Base-by-base conservation (phyloP, 768 basidiomycete species). In the Russula olivacea region DNA sequence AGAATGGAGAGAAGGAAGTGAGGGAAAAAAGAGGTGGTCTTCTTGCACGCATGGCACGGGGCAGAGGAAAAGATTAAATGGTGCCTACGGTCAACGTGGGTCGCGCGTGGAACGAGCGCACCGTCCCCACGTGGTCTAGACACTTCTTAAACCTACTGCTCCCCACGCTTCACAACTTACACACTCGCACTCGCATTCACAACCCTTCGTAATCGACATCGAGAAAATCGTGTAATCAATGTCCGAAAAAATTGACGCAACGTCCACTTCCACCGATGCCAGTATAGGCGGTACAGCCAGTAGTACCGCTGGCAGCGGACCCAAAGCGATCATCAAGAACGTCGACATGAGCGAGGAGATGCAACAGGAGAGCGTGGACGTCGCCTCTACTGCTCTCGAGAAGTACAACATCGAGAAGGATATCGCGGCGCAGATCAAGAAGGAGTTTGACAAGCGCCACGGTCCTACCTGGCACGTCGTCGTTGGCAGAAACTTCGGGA, bases 381-480 rank as follows among this genome's bases (percentile, higher is more conserved):
- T 95, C 71, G 86, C 93, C 43, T 83, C 83, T 19, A 80, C 85
- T 25, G 91, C 94, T 1, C 82, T 98, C 74, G 89, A 94, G 70
- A 90, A 92, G 75, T 92, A 86, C 79, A 87, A 83, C 75, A 89
- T 97, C 79, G 96, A 98, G 81, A 98, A 97, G 77, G 96, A 98
- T 75, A 93, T 98, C 72, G 96, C 96, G 17, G 93, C 95, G 47
- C 87, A 91, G 75, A 91, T 98, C 84, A 98, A 98, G 84, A 94
- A 94, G 76, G 93, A 97, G 79, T 93, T 95, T 74, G 96, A 98
- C 81, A 81, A 86, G 77, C 80, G 88, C 75, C 87, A 93, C 69
- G 92, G 93, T 28, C 86, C 91, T 61, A 97, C 95, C 69, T 98
- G 96, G 96, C 96, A 98, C 74, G 93, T 94, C 74, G 94, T 98